phyloP scores from a whole-genome alignment of 805 yeast species.

The Limtongia smithiae region DNA sequence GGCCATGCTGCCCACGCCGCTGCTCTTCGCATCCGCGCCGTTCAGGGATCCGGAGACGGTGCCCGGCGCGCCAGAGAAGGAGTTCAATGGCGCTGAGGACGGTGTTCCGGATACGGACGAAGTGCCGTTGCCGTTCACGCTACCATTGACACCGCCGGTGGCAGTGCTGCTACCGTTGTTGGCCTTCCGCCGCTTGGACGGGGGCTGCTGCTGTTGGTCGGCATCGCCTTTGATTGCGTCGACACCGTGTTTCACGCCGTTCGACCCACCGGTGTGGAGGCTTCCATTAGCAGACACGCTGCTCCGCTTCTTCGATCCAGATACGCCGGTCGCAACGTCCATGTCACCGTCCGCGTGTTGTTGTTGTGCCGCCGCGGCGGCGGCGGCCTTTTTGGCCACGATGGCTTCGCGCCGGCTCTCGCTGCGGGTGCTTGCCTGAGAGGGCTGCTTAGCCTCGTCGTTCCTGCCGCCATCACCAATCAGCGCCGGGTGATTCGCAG shows the following conservation, averaged over 20 bases:
- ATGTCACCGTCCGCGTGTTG: slow-evolving; percentile 14
- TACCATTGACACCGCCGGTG: too few species aligned
- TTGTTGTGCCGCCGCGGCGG: slow-evolving; percentile 30
- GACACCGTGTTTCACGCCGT: slow-evolving; percentile 5
- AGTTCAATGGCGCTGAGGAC: too few species aligned
- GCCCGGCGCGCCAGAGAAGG: too few species aligned
- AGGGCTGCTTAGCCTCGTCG: slow-evolving; percentile 51
- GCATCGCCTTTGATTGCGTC: slow-evolving; percentile 2
- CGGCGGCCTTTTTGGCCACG: slow-evolving; percentile 75
- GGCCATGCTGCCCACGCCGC: too few species aligned
- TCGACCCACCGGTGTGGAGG: too few species aligned
- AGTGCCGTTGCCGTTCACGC: slow-evolving; percentile 14
- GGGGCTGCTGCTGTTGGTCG: slow-evolving; percentile 7
- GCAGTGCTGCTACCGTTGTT: not conserved
- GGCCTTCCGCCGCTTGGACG: slow-evolving; percentile 19
- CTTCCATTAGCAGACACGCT: too few species aligned
- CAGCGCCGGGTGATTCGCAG: slow-evolving; percentile 88
- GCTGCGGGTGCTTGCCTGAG: slow-evolving; percentile 71
- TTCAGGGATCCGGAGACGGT: too few species aligned
- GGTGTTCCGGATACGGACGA: too few species aligned
- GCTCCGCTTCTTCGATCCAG: slow-evolving; percentile 11
- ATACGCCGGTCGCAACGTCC: too few species aligned
- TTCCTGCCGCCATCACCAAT: slow-evolving; percentile 36
- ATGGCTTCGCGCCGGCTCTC: slow-evolving; percentile 89
- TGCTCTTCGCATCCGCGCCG: too few species aligned